These are phyloP conservation scores for Candida cerambycidarum DNA, from an alignment of 805 yeast species.

Conservation along the genomic window DNA sequence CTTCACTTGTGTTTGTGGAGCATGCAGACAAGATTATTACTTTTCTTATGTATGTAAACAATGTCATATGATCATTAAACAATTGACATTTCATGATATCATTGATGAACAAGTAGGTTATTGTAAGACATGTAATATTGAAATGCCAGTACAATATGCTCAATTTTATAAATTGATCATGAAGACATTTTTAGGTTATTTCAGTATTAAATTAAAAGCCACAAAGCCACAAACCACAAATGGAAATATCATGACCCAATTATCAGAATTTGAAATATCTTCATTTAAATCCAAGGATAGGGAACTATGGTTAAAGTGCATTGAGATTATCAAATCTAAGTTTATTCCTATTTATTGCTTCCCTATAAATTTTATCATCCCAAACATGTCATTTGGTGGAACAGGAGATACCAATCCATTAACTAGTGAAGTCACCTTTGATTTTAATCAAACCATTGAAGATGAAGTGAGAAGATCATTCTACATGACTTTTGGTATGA, in stretches of 20 bases:
- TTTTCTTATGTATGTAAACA: slow-evolving; percentile 24
- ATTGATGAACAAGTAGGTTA: background rate
- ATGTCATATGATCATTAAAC: slow-evolving; percentile 17
- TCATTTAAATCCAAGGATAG: background rate
- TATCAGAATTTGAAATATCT: background rate
- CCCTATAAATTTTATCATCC: slow-evolving; percentile 10
- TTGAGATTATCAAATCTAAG: background rate
- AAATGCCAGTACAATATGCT: background rate
- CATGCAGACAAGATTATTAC: slow-evolving; percentile 25
- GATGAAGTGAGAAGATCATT: background rate
- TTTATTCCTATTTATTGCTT: slow-evolving; percentile 14
- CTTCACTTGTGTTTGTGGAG: slow-evolving; percentile 35
- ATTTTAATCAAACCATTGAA: too few relatives aligned
- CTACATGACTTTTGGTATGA: slow-evolving; percentile 3
- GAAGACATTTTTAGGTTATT: background rate
- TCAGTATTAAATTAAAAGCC: background rate
- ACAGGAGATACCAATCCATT: too few relatives aligned
- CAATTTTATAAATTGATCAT: background rate
- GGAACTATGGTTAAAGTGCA: background rate
- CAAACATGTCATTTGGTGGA: background rate
- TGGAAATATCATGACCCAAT: background rate
- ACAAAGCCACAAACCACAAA: too few relatives aligned
- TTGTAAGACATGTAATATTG: background rate
- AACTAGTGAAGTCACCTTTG: too few relatives aligned
- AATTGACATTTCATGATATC: slow-evolving; percentile 6